Percentiles rank a stretch among this genome's conserved stretches.
Conservation (phyloP, 2,329 filamentous ascomycete species). For the Leptographium galeiforme region DNA sequence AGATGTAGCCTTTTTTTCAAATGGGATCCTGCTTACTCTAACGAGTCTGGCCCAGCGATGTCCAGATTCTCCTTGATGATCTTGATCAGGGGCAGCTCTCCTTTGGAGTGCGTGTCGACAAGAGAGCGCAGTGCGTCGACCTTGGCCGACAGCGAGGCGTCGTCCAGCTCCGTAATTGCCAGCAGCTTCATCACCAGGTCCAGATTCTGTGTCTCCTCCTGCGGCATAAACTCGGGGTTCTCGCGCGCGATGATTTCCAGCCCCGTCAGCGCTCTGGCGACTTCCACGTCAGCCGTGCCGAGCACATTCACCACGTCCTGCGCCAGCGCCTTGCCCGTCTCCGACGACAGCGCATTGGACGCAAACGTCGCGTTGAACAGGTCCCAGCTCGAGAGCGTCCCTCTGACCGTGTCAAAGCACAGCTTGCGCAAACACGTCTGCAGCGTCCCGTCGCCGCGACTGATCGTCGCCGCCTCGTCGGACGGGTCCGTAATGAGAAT, state of each 20-base stretch:
- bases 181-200: slow-evolving; percentile 39
- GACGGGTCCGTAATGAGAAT: slow-evolving; percentile 33
- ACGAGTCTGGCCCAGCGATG: slow-evolving; percentile 30
- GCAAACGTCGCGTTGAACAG: slow-evolving; percentile 35
- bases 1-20: not conserved
- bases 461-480: slow-evolving; percentile 18
- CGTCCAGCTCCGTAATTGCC: slow-evolving; percentile 36
- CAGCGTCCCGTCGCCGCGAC: slow-evolving; percentile 25
- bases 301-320: slow-evolving; percentile 16
- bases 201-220: slow-evolving; percentile 32
- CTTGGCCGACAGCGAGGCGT: slow-evolving; percentile 24
- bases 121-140: slow-evolving; percentile 28
- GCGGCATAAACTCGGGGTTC: slow-evolving; percentile 28
- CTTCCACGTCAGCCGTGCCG: slow-evolving; percentile 9
- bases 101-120: slow-evolving; percentile 28
- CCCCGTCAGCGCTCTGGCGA: slow-evolving; percentile 24
- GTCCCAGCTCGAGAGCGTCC: slow-evolving; percentile 23
- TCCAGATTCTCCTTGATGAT: slow-evolving; percentile 45
- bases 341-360: slow-evolving; percentile 25
- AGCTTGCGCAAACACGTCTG: slow-evolving; percentile 33
- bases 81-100: slow-evolving; percentile 29
- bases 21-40: slow-evolving; percentile 27
- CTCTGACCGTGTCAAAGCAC: slow-evolving; percentile 25
- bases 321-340: slow-evolving; percentile 18
- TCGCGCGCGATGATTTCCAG: slow-evolving; percentile 35